Conservation (phyloP, 257 asterid genomes). For the Primulina huaijiensis region DNA sequence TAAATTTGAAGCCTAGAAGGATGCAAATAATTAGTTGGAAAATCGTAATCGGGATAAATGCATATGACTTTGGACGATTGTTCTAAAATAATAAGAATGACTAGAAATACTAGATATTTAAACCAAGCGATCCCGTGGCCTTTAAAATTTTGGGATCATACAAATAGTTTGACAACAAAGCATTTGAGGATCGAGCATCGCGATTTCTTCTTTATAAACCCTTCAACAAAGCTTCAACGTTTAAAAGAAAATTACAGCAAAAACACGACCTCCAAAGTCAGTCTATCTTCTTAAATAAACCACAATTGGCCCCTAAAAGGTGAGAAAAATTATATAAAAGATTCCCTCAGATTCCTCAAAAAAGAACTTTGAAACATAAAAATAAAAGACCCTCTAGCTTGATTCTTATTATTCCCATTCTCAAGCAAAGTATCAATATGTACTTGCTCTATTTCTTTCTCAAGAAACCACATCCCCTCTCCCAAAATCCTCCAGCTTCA, state of each 20-base stretch:
- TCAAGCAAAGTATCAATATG: slow-evolving; percentile 75
- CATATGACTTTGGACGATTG: too few relatives aligned
- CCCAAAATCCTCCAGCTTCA: slow-evolving; percentile 18
- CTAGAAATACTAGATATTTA: too few relatives aligned
- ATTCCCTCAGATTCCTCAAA: slow-evolving; percentile 42
- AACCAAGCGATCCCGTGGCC: not conserved
- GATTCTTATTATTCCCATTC: slow-evolving; percentile 20
- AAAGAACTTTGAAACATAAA: slow-evolving; percentile 26
- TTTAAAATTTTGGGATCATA: not conserved
- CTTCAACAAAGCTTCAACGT: slow-evolving; percentile 5
- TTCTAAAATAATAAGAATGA: too few relatives aligned
- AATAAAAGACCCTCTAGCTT: not conserved
- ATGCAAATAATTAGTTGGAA: too few relatives aligned
- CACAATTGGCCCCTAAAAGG: slow-evolving; percentile 28
- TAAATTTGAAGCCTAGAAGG: too few relatives aligned
- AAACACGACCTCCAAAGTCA: slow-evolving; percentile 33
- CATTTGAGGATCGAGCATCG: slow-evolving; percentile 24
- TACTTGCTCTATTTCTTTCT: not conserved
- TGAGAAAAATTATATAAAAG: slow-evolving; percentile 28
- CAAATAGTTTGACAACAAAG: slow-evolving; percentile 25
- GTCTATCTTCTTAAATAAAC: slow-evolving; percentile 39
- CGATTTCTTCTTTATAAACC: slow-evolving; percentile 13
- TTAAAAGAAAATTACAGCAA: slow-evolving; percentile 40
- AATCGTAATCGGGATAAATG: too few relatives aligned
- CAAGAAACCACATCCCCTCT: slow-evolving; percentile 2